Evolutionary conservation across 495 filamentous ascomycete species (phyloP).

Genomic region (Polyplosphaeria fusca): DNA sequence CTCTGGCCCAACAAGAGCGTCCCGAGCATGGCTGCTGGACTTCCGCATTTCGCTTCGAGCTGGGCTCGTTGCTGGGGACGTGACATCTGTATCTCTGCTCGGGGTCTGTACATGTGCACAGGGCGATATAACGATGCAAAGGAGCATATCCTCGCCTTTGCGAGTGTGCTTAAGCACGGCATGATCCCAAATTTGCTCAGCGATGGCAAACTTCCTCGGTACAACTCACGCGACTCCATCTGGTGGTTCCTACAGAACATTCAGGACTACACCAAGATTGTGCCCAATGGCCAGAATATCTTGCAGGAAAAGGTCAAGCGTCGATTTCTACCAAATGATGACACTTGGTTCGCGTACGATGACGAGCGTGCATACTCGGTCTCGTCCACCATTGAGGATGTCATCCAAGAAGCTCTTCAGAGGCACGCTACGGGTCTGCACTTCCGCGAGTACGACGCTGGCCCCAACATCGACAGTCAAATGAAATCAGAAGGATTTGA

Average conservation of each 20-base stretch:
- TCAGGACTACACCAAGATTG: constrained; percentile 87
- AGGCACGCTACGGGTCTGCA: constrained; percentile 84
- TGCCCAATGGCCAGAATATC: constrained; percentile 70
- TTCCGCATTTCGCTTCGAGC: constrained; percentile 90
- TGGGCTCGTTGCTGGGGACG: constrained; percentile 98
- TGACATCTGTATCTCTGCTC: constrained; percentile 92
- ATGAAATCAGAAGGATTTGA: constrained; percentile 93
- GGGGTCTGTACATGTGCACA: constrained; percentile 84
- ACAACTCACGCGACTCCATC: constrained; percentile 92
- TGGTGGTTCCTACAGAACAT: constrained; percentile 97
- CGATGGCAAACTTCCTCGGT: constrained; percentile 83
- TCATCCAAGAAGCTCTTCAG: constrained; percentile 90
- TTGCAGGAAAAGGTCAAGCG: constrained; percentile 74
- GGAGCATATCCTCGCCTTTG: constrained; percentile 94
- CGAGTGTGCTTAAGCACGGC: constrained; percentile 93
- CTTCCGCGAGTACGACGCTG: constrained; percentile 93
- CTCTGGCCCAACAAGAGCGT: constrained; percentile 81
- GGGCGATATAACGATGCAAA: constrained; percentile 82
- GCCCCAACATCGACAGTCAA: constrained; percentile 78
- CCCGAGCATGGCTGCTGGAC: constrained; percentile 83
- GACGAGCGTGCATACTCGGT: constrained; percentile 84
- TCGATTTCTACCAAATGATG: constrained; percentile 92
- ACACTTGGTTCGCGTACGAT: constrained; percentile 79
- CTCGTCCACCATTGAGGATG: constrained; percentile 74
- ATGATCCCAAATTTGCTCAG: constrained; percentile 96